Evolutionary conservation across 78 protist species (phyloP).

Genomic region (Salpingoeca rosetta): DNA sequence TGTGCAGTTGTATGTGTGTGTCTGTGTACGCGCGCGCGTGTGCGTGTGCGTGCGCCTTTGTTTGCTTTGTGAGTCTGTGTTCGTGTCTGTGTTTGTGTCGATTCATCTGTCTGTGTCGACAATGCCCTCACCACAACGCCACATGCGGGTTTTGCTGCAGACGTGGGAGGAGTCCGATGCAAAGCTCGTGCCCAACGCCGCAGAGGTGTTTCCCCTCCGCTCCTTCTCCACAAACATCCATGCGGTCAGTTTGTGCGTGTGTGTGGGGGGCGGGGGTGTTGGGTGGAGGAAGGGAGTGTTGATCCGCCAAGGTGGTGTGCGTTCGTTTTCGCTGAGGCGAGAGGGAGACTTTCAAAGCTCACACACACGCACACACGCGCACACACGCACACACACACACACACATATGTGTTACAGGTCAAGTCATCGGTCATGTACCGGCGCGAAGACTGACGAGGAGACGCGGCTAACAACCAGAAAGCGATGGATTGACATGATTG

Average conservation of each 20-base stretch:
- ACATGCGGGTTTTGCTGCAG: neutral
- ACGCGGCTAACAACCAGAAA: too few relatives aligned
- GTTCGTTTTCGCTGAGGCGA: slow-evolving; percentile 20
- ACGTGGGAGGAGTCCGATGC: slow-evolving; percentile 95
- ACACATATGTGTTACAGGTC: neutral
- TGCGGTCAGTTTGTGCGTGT: slow-evolving; percentile 24
- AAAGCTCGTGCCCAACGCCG: slow-evolving; percentile 62
- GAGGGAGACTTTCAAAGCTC: neutral
- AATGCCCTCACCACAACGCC: neutral
- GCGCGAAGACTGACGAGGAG: too few relatives aligned
- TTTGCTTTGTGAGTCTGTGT: too few relatives aligned
- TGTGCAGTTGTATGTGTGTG: too few relatives aligned
- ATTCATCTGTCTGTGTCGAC: too few relatives aligned
- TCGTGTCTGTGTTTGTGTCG: too few relatives aligned
- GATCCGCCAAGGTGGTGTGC: too few relatives aligned
- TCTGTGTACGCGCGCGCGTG: too few relatives aligned
- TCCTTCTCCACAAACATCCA: slow-evolving; percentile 86
- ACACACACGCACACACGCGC: neutral
- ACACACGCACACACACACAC: neutral
- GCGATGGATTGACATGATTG: too few relatives aligned
- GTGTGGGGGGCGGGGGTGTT: too few relatives aligned
- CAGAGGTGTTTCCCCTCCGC: slow-evolving; percentile 73
- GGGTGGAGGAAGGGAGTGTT: too few relatives aligned
- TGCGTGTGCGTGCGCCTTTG: too few relatives aligned
- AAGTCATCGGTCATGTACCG: neutral